Conservation (phyloP, 2,329 filamentous ascomycete genomes). For the Pestalotiopsis sp. region DNA sequence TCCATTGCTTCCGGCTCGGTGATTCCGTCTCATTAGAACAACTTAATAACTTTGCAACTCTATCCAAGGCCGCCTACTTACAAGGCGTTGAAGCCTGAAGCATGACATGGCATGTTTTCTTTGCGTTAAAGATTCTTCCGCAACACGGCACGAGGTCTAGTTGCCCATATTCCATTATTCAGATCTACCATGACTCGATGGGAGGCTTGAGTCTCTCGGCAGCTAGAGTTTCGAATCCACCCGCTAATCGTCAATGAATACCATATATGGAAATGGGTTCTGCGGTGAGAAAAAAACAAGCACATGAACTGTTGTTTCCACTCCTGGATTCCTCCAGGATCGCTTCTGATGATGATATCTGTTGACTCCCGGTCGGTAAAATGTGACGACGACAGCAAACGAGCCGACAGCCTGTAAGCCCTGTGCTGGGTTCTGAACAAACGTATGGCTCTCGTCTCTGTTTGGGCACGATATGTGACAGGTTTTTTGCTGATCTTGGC, state of each 20-base stretch:
- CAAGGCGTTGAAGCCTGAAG: too few species aligned
- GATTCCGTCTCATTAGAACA: background rate
- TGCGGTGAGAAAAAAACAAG: background rate
- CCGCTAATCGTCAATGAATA: constrained; percentile 1
- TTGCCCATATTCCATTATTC: background rate
- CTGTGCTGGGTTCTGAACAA: background rate
- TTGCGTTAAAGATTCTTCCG: background rate
- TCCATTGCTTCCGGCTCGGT: background rate
- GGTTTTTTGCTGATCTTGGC: background rate
- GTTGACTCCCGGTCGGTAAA: background rate
- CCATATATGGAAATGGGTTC: background rate
- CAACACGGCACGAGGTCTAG: background rate
- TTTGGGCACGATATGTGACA: background rate
- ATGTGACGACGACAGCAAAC: background rate
- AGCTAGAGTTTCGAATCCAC: constrained; percentile 6
- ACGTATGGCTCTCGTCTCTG: background rate
- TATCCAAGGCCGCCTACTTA: background rate
- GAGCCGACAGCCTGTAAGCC: background rate
- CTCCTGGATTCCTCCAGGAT: background rate
- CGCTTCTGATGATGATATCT: background rate
- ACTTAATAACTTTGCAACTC: background rate
- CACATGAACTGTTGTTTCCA: background rate
- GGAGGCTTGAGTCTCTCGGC: background rate
- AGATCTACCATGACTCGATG: constrained; percentile 2
- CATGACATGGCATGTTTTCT: background rate